Base-by-base conservation (phyloP, 805 yeast species). In the Sungouiella blattae region DNA sequence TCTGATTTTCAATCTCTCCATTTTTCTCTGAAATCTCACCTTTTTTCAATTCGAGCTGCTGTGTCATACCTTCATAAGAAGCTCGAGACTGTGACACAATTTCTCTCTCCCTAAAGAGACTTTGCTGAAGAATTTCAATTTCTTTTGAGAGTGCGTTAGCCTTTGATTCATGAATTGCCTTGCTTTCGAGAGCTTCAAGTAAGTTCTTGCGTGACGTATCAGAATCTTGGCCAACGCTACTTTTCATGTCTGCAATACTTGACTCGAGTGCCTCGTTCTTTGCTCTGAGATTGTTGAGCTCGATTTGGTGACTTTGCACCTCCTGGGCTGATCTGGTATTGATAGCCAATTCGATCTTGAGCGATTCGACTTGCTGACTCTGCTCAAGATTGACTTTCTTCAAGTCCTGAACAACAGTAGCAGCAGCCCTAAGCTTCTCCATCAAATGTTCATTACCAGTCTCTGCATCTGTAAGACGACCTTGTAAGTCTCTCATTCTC, bases 391-490 rank as follows among this genome's bases (percentile, higher is more conserved):
- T 32, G 8, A 20, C 30, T 38, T 30, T 60, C 62, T 46, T 57
- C 60, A 41, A 54, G 49, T n/a, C 67, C 57, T 18, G 52, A 21
- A 26, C 69, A 57, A 29, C 60, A 5, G 52, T 33, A 4, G 69
- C 67, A 7, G 69, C 70, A 4, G 68, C 48, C 28, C 72, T 49
- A 26, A 68, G 53, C 36, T 66, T 69, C 29, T 68, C 69, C 60
- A 71, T 59, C 18, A 68, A 52, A 40, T 59, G 66, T 11, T 53
- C 54, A 36, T 62, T 65, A 6, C 46, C 52, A 3, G 50, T 63
- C 33, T 64, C 63, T 6, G 56, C 30, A 3, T 64, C 64, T 3
- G 35, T 38, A 4, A 60, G 15, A 20, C 56, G 55, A 5, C 50
- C 59, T 22, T 50, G 39, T 7, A 53, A 23, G 4, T 47, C 57